phyloP scores from a whole-genome alignment of 345 rosid genomes.

The Linum tenue region DNA sequence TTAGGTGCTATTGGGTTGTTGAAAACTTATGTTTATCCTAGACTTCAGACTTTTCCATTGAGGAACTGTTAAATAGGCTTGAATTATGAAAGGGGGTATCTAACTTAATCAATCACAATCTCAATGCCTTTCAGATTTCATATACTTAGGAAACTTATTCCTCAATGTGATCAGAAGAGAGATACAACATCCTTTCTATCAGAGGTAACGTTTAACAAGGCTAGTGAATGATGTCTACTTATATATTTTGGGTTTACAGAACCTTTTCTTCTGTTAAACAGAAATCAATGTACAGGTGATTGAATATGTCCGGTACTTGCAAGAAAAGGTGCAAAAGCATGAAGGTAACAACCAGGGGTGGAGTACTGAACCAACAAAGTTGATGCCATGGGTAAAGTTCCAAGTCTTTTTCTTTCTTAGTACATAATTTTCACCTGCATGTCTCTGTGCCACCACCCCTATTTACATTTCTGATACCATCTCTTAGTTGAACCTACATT shows the following conservation, averaged over 20 bases:
- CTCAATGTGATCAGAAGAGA: conserved; percentile 29
- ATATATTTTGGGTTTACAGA: not conserved
- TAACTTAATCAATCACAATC: not conserved
- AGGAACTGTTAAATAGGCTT: no score
- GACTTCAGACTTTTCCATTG: no score
- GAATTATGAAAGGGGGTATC: no score
- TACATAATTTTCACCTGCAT: not conserved
- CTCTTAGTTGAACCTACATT: not conserved
- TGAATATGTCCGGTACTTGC: conserved; percentile 22
- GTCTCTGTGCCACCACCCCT: no score
- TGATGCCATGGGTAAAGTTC: conserved; percentile 30
- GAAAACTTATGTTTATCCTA: no score
- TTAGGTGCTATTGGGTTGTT: no score
- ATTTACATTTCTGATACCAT: no score
- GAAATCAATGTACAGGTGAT: conserved; percentile 19
- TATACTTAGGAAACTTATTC: conserved; percentile 25
- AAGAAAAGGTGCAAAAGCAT: conserved; percentile 28
- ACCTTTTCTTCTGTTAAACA: conserved; percentile 1
- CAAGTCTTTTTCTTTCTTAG: not conserved
- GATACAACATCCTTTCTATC: conserved; percentile 28
- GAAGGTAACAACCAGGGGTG: conserved; percentile 23
- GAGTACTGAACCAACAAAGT: conserved; percentile 20
- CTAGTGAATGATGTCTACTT: not conserved
- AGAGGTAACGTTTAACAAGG: conserved; percentile 14
- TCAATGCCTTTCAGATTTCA: conserved; percentile 22